These are phyloP conservation scores for Incumbomyces delicatus DNA, from an alignment of 2,329 filamentous ascomycete genomes.

Conservation along the genomic window DNA sequence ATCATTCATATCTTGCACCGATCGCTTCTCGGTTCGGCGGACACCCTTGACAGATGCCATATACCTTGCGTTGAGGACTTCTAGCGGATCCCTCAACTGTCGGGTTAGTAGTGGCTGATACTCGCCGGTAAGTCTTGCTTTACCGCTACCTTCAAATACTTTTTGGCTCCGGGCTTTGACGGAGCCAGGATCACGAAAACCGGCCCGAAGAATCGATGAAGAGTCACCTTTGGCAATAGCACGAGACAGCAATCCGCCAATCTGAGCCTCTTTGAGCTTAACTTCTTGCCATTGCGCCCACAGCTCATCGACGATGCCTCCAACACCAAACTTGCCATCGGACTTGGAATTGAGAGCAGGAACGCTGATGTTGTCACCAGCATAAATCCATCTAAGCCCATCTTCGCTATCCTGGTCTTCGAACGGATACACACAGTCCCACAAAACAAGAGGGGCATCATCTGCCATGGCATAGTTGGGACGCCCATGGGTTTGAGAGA, in stretches of 20 bases:
- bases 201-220: slow-evolving; percentile 22
- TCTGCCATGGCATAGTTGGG: slow-evolving; percentile 86
- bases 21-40: slow-evolving; percentile 24
- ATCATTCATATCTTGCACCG: slow-evolving; percentile 9
- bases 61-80: slow-evolving; percentile 54
- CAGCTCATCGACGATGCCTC: slow-evolving; percentile 60
- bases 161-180: slow-evolving; percentile 34
- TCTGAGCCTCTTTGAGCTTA: slow-evolving; percentile 85
- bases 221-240: slow-evolving; percentile 36
- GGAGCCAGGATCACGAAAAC: slow-evolving; percentile 21
- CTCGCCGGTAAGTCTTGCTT: slow-evolving; percentile 43
- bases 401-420: slow-evolving; percentile 44
- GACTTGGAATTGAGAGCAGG: slow-evolving; percentile 35
- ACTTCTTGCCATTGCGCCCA: slow-evolving; percentile 75
- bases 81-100: slow-evolving; percentile 47
- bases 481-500: slow-evolving; percentile 58
- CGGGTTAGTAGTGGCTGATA: slow-evolving; percentile 50
- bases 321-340: slow-evolving; percentile 52
- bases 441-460: slow-evolving; percentile 82
- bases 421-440: slow-evolving; percentile 83
- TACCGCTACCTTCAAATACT: slow-evolving; percentile 50
- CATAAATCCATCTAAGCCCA: slow-evolving; percentile 66
- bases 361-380: slow-evolving; percentile 52
- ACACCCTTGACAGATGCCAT: slow-evolving; percentile 39
- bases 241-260: slow-evolving; percentile 61